Evolutionary conservation across 768 basidiomycete species (phyloP), one percentile per base, ranked within the genome.

Genomic region (Tulasnella sp.): DNA sequence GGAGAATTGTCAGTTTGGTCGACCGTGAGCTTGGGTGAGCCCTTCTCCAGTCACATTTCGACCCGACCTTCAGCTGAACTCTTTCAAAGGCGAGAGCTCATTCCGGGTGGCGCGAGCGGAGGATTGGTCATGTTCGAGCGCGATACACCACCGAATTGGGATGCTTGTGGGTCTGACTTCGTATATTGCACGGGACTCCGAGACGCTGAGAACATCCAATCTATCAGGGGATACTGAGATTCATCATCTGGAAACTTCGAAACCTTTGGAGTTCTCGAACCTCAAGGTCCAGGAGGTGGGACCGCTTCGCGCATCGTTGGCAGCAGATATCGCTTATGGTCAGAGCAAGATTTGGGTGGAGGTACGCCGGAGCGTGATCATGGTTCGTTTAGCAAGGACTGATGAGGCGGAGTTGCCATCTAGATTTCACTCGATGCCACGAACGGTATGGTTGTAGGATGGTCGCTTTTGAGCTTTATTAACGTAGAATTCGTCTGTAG

Each of bases 391-490:
- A 22, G 37, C 39, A 39, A 5, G n/a, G 16, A 42, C 41, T 42
- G 16, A 67, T 17, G n/a, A 7, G 39, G 6, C 16, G 4, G 26
- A 26, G 8, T 32, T 35, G 16, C 32, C n/a, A n/a, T 67, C n/a
- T 75, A 87, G 90, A 95, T 98, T 67, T 95, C 94, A 6, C 80
- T 99, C 75, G 92, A 96, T 79, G 92, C 94, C 0, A 86, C 91
- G 22, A 78, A 88, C 16, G 86, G 91, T 90, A 75, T 72, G 79
- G 70, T 5, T 16, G 26, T 19, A 8, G 19, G 69, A 35, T 37
- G 7, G 2, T 26, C 44, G n/a, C 22, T 12, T n/a, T 63, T 29
- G 26, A 41, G 32, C 36, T 19, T 17, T 34, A 42, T 41, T 35
- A 36, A 22, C 42, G 0, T 5, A 5, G 3, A 29, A 7, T 22